Conservation (phyloP, 2,329 filamentous ascomycete genomes). For the Exophiala viscosa region DNA sequence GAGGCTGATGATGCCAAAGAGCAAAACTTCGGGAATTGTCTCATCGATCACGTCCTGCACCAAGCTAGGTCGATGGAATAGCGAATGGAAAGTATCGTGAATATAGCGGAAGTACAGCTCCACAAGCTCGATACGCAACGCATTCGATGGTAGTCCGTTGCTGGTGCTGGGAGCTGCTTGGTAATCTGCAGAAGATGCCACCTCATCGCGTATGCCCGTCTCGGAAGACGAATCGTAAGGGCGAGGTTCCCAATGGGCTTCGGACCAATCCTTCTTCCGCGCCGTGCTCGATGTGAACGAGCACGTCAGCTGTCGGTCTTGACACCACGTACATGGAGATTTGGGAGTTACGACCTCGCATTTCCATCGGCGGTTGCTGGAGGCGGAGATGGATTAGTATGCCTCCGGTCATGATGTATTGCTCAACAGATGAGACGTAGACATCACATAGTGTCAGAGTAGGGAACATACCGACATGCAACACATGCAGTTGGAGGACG, state of each 20-base stretch:
- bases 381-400: background rate
- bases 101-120: conserved; percentile 26
- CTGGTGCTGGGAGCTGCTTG: background rate
- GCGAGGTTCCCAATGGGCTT: too few relatives aligned
- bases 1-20: conserved; percentile 18
- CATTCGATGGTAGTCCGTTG: conserved; percentile 8
- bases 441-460: background rate
- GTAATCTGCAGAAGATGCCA: too few relatives aligned
- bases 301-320: conserved; percentile 14
- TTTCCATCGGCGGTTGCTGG: conserved; percentile 19
- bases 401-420: too few relatives aligned
- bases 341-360: conserved; percentile 13
- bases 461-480: conserved; percentile 15
- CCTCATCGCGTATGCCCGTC: too few relatives aligned
- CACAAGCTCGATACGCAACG: conserved; percentile 22
- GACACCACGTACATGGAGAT: conserved; percentile 19
- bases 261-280: background rate
- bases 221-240: too few relatives aligned
- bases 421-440: too few relatives aligned
- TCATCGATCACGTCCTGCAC: conserved; percentile 19
- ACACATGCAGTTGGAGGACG: conserved; percentile 24
- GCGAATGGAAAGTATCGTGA: conserved; percentile 22
- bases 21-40: conserved; percentile 11
- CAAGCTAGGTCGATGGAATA: conserved; percentile 25
- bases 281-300: conserved; percentile 7